Base-by-base conservation (phyloP, 257 asterid genomes). In the Solanum pimpinellifolium region DNA sequence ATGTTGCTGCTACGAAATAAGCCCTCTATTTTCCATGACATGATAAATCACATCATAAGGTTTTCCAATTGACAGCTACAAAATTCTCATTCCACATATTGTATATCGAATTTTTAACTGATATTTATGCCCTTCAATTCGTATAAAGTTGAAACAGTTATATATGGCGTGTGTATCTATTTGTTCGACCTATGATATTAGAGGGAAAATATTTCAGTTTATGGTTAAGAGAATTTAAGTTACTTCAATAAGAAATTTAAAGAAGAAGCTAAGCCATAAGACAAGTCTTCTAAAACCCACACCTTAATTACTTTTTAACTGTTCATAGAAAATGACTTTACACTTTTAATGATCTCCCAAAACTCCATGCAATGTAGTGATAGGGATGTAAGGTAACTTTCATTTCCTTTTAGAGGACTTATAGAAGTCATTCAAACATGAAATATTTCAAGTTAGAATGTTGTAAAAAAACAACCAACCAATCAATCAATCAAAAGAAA, bases 361-460 rank as follows among this genome's bases (percentile, higher is more conserved):
- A 86, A 90, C 86, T 89, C 88, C 68, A 70, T 80, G 91, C 91
- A 86, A 39, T 31, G 91, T 91, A 86, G 41, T 27, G 95, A 92
- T 89, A 87, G 90, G 87, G 95, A 93, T 87, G 92, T 66, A 59
- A 47, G 90, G 75, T 88, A 73, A 87, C 62, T 18, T 18, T 1
- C 62, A 52, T 9, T 6, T 52, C n/a, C 10, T 52, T 52, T 52
- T 7, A 52, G 10, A 52, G 23, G 62, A 16, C 23, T 52, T 52
- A 1, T 16, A 52, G 3, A 52, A 52, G 62, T 52, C 23, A 52
- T 52, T 52, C 23, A 52, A 52, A 52, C 62, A 52, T 52, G 23
- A 52, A 16, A 74, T 84, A 29, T 68, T 59, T 49, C 66, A 88
- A 88, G 77, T 87, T 52, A 89, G 66, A 78, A 87, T 84, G 90